A percentile compares a stretch with the other conserved stretches of the same genome.
Conservation (phyloP, 164 flowering plant genomes). For the Vitis amurensis region DNA sequence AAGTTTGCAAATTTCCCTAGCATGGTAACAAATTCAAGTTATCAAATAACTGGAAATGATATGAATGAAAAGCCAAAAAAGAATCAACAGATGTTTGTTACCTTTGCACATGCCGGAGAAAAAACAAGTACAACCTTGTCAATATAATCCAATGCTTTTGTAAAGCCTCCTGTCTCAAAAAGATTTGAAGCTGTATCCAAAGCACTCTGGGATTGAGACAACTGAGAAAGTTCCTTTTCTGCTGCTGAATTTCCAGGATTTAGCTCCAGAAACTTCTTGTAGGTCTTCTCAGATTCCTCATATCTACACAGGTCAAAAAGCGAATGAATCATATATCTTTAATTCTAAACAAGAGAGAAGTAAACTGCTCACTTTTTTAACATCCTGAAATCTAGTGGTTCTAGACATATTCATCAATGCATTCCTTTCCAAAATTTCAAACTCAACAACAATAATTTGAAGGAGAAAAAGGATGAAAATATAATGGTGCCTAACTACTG, state of each 20-base stretch:
- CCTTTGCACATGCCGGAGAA: conserved; percentile 89
- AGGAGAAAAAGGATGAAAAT: too few species aligned
- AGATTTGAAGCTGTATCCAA: conserved; percentile 62
- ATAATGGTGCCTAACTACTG: too few species aligned
- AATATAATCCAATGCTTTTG: conserved; percentile 73
- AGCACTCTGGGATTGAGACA: conserved; percentile 75
- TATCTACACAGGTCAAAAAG: conserved; percentile 77
- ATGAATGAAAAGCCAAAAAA: background rate
- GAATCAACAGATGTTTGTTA: conserved; percentile 14
- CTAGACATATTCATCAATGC: background rate
- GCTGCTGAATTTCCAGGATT: conserved; percentile 73
- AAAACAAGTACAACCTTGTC: conserved; percentile 94
- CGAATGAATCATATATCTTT: conserved; percentile 45
- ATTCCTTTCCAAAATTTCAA: background rate
- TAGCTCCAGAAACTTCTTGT: conserved; percentile 70
- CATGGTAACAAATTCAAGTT: background rate
- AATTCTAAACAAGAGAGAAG: conserved; percentile 35
- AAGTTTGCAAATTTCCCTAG: background rate
- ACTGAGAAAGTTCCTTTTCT: conserved; percentile 88
- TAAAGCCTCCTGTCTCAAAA: conserved; percentile 63
- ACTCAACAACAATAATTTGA: background rate
- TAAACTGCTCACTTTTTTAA: background rate
- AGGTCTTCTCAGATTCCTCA: conserved; percentile 84
- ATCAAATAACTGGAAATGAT: background rate
- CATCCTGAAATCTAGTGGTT: background rate